Evolutionary conservation across 805 yeast species (phyloP), one percentile per base, ranked within the genome.

Genomic region (Scheffersomyces coipomensis): DNA sequence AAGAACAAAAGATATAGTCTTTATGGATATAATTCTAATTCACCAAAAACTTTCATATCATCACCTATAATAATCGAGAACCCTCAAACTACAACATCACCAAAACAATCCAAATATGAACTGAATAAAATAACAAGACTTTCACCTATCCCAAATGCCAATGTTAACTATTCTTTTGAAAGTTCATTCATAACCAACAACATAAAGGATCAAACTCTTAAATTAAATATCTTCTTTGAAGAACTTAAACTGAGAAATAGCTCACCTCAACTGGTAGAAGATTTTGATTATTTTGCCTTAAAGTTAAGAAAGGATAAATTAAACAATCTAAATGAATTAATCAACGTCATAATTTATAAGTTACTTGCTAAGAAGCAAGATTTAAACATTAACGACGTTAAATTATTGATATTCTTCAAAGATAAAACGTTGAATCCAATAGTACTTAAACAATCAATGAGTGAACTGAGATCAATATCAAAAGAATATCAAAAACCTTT

Each of bases 401-500:
- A 44, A 27, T 38, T 52, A 19, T 33, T 43, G 21, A 44, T 53
- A 32, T 37, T 48, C 26, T 53, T 53, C 38, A 51, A 48, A 38
- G 49, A 50, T 37, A 31, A 45, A 24, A 15, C 40, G n/a, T 41
- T 48, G 37, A 50, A 44, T 30, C 53, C 55, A 9, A 50, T 53
- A 7, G 40, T 45, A 22, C 35, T 53, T 25, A 51, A 46, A 40
- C 37, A 39, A 21, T 24, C 31, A 12, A n/a, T 15, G 37, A 29
- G 4, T 33, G n/a, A 17, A 10, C 19, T 32, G 35, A 33, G 16
- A 23, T 17, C 2, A 13, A 18, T 19, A 7, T 18, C 16, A 6
- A 26, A 32, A 25, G 30, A 13, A 24, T 17, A 18, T 8, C 27
- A 19, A 2, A 33, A 33, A 19, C 32, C 27, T 7, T 26, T 26